Percentiles rank a stretch among this genome's conserved stretches.
These are phyloP conservation scores for Paecilomyces sp. DNA, from an alignment of 2,329 filamentous ascomycete species.

Conservation along the genomic window DNA sequence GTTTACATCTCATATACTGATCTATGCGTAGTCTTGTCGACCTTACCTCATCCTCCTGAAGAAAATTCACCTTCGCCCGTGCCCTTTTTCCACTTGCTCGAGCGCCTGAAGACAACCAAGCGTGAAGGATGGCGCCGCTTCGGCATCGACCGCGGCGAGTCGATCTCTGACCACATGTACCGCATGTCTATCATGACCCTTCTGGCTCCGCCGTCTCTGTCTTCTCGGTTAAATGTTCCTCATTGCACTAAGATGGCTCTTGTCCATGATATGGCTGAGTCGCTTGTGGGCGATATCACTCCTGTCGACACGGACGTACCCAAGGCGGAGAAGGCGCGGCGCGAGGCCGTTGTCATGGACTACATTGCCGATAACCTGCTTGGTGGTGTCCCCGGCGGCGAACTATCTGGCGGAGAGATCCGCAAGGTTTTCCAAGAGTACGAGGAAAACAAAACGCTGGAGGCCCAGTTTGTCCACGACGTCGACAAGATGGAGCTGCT, in stretches of 20 bases:
- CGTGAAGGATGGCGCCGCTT: conserved; percentile 94
- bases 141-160: conserved; percentile 68
- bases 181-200: conserved; percentile 96
- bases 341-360: conserved; percentile 86
- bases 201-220: conserved; percentile 72
- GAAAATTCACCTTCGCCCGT: conserved; percentile 65
- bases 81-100: conserved; percentile 89
- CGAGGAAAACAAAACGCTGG: conserved; percentile 75
- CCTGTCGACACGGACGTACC: conserved; percentile 71
- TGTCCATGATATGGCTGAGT: conserved; percentile 95
- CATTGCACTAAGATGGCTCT: conserved; percentile 94
- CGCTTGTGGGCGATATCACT: conserved; percentile 92
- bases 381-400: conserved; percentile 65
- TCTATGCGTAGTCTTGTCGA: conserved; percentile 51
- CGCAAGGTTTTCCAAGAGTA: conserved; percentile 88
- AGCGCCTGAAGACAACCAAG: conserved; percentile 91
- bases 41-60: conserved; percentile 54
- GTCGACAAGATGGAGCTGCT: conserved; percentile 95
- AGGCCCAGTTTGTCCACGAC: conserved; percentile 89
- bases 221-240: conserved; percentile 63
- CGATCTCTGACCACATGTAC: conserved; percentile 98
- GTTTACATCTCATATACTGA: background rate
- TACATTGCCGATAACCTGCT: conserved; percentile 71
- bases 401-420: conserved; percentile 59
- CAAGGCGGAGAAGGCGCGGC: conserved; percentile 81